phyloP scores from a whole-genome alignment of 202 grass and related monocot genomes.

The Carex arenaria region DNA sequence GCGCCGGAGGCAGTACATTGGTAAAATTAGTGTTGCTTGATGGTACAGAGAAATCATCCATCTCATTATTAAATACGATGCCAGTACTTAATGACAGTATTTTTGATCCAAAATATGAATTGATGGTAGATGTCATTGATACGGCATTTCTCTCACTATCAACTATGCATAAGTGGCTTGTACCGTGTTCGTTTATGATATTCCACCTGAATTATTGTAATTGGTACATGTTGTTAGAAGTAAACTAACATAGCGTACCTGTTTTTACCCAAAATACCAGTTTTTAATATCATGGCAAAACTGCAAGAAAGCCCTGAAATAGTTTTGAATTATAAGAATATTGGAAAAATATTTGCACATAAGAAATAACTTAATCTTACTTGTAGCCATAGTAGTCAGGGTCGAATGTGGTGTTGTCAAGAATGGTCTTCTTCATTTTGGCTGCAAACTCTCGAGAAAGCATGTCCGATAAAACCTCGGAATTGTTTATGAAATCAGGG shows the following conservation, averaged over 20 bases:
- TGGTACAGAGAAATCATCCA: constrained; percentile 95
- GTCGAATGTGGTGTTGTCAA: constrained; percentile 70
- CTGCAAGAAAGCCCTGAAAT: not conserved
- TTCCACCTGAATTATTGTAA: constrained; percentile 57
- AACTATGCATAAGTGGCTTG: constrained; percentile 70
- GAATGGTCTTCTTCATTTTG: constrained; percentile 79
- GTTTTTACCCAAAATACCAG: not conserved
- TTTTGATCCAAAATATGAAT: constrained; percentile 71
- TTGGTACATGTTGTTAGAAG: constrained; percentile 1
- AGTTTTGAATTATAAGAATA: no score
- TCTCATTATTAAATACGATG: constrained; percentile 89
- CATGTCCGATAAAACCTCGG: constrained; percentile 62
- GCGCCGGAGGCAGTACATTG: constrained; percentile 39
- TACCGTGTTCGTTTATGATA: constrained; percentile 77
- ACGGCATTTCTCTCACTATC: constrained; percentile 74
- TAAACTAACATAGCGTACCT: not conserved
- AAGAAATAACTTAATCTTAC: constrained; percentile 31
- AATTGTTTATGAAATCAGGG: constrained; percentile 70
- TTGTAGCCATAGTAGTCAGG: constrained; percentile 66
- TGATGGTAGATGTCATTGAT: constrained; percentile 77
- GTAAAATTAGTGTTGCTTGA: constrained; percentile 29
- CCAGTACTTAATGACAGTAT: constrained; percentile 73
- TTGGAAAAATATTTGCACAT: no score
- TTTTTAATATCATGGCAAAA: not conserved
- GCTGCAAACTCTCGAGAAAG: constrained; percentile 68